Evolutionary conservation across 2,329 filamentous ascomycete genomes (phyloP).

Genomic region (Chaetomiaceae sp.): DNA sequence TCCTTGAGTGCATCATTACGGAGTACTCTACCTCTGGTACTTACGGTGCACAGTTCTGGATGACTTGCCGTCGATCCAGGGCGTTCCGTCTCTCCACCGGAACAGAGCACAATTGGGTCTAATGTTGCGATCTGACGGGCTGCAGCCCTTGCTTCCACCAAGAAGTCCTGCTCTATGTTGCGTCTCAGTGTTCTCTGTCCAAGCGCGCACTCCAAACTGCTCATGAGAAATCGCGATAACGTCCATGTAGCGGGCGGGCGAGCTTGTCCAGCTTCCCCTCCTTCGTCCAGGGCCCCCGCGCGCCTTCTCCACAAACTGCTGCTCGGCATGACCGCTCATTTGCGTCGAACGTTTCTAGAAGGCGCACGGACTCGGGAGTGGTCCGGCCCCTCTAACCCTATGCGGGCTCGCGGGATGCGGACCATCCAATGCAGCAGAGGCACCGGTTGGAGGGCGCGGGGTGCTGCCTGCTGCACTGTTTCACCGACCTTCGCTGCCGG

Average conservation of each 20-base stretch:
- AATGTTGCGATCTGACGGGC: no score
- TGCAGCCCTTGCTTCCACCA: no score
- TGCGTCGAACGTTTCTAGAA: conserved; percentile 26
- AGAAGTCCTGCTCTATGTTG: no score
- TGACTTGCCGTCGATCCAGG: no score
- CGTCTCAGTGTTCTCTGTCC: neutral
- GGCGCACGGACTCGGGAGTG: conserved; percentile 18
- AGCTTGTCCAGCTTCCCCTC: conserved; percentile 12
- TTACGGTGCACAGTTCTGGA: no score
- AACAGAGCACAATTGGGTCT: no score
- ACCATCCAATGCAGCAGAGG: conserved; percentile 1
- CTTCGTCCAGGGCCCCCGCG: conserved; percentile 13
- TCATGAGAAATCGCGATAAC: conserved; percentile 6
- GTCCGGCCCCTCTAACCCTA: conserved; percentile 8
- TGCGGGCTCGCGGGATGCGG: conserved; percentile 2
- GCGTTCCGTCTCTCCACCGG: no score
- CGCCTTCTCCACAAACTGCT: conserved; percentile 18
- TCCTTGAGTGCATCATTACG: conserved; percentile 15
- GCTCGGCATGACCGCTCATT: conserved; percentile 21
- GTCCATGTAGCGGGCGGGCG: conserved; percentile 2
- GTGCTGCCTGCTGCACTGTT: conserved; percentile 17
- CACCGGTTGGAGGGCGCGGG: neutral
- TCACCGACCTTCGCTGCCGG: conserved; percentile 16
- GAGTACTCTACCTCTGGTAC: no score
- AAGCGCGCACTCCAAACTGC: neutral